Percentiles rank a stretch among this genome's conserved stretches.
Evolutionary conservation across 306 rosid species (phyloP).

Genomic region (Pterocarpus santalinus): DNA sequence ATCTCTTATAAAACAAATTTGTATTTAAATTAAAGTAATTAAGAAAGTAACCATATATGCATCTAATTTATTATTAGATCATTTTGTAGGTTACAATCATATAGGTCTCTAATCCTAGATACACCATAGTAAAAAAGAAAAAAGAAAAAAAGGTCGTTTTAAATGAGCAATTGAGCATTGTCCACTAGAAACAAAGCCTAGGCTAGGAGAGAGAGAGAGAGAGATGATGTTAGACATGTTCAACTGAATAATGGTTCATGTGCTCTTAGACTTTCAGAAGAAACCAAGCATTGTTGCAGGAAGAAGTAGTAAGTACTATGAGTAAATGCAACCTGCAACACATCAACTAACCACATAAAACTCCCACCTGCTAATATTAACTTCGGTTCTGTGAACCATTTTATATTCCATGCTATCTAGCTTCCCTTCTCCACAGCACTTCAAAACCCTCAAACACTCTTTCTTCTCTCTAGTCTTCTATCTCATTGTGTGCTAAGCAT

Average conservation of each 20-base stretch:
- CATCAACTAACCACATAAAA: constrained; percentile 78
- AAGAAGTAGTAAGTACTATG: constrained; percentile 52
- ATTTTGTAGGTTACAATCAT: too few relatives aligned
- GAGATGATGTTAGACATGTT: neutral
- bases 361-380: constrained; percentile 79
- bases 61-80: too few relatives aligned
- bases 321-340: constrained; percentile 80
- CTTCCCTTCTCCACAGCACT: constrained; percentile 48
- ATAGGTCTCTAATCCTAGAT: too few relatives aligned
- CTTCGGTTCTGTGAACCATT: constrained; percentile 55
- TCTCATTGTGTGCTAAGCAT: constrained; percentile 18
- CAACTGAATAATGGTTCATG: neutral
- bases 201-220: neutral
- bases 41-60: too few relatives aligned
- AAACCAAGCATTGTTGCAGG: constrained; percentile 22
- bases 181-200: neutral
- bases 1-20: too few relatives aligned
- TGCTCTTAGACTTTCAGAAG: constrained; percentile 4
- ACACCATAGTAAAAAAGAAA: too few relatives aligned
- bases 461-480: neutral
- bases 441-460: constrained; percentile 28
- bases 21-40: too few relatives aligned
- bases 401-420: constrained; percentile 53
- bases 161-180: too few relatives aligned
- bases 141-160: too few relatives aligned